phyloP scores from a whole-genome alignment of 306 rosid genomes.

The Pueraria montana region DNA sequence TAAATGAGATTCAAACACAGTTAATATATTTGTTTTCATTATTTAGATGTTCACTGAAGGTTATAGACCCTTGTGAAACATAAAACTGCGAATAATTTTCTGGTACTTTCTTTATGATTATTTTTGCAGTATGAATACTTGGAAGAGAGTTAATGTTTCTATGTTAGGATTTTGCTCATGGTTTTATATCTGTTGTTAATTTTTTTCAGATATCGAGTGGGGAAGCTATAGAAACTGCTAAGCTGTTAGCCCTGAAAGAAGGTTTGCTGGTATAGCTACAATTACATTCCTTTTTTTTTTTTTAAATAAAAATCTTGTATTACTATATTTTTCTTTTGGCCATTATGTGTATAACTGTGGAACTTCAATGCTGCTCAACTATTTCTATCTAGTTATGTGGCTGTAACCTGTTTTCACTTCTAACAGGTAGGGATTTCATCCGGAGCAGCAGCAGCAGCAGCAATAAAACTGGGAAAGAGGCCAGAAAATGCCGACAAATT shows the following conservation, averaged over 20 bases:
- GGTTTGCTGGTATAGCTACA: slow-evolving; percentile 67
- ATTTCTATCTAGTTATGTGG: no score
- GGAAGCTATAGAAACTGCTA: slow-evolving; percentile 69
- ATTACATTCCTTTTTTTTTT: not conserved
- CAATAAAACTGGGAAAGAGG: slow-evolving; percentile 57
- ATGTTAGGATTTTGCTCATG: slow-evolving; percentile 1
- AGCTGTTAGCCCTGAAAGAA: slow-evolving; percentile 71
- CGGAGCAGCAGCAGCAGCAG: slow-evolving; percentile 74
- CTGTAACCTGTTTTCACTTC: no score
- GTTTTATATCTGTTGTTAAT: not conserved
- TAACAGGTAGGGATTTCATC: slow-evolving; percentile 75
- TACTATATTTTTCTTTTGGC: not conserved
- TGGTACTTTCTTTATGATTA: not conserved
- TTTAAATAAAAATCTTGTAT: not conserved
- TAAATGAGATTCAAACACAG: not conserved
- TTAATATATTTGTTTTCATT: not conserved
- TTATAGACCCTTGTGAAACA: not conserved
- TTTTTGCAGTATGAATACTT: not conserved
- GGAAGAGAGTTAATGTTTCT: not conserved
- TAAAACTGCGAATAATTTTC: not conserved
- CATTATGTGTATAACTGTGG: not conserved
- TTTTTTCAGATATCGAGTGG: slow-evolving; percentile 45
- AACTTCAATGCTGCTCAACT: no score
- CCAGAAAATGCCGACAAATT: slow-evolving; percentile 63
- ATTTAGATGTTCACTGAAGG: slow-evolving; percentile 5